Base-by-base conservation (phyloP, 805 yeast genomes). In the Candida bentonensis region DNA sequence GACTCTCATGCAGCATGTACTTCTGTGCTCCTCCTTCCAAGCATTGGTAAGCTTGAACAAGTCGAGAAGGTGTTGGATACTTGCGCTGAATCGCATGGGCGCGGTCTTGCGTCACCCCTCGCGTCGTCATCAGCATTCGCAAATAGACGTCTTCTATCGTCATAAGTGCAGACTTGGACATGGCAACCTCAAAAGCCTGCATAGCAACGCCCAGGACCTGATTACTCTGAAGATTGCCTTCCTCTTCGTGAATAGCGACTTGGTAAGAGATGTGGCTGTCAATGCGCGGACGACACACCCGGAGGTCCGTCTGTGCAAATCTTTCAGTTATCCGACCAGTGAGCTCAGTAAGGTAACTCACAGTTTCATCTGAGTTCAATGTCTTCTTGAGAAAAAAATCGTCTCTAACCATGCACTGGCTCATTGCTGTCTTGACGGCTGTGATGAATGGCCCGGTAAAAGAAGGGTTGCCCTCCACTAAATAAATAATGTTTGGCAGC, bases 21-120 rank as follows among this genome's bases (percentile, higher is more conserved):
- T 60, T 53, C 48, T 65, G 65, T 3, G 45, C 47, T 44, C 46
- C 51, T 22, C 23, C 49, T 2, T 47, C 49, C n/a, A n/a, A n/a
- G n/a, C n/a, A n/a, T n/a, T n/a, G n/a, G 52, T 63, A 82, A 9
- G 70, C 74, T 20, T 68, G 65, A 11, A 79, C 57, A n/a, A 89
- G 66, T 17, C 55, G 58, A 27, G 64, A 63, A 0, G 96, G 92
- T 0, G 96, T 88, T 2, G 77, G 76, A 55, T 69, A 92, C 36
- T 69, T 58, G 17, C 66, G 65, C 60, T 88, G 96, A 7, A 92
- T 77, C 4, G 76, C 75, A 7, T 76, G 56, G 0, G 98, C 98
- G 57, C 83, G 86, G 49, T 89, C 96, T 23, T 84, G 62, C 0
- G 95, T 76, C 1, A 92, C 68, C 0, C 97, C 98, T 48, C 74